Conservation (phyloP, 768 basidiomycete species). For the Neoboletus subvelutipes region DNA sequence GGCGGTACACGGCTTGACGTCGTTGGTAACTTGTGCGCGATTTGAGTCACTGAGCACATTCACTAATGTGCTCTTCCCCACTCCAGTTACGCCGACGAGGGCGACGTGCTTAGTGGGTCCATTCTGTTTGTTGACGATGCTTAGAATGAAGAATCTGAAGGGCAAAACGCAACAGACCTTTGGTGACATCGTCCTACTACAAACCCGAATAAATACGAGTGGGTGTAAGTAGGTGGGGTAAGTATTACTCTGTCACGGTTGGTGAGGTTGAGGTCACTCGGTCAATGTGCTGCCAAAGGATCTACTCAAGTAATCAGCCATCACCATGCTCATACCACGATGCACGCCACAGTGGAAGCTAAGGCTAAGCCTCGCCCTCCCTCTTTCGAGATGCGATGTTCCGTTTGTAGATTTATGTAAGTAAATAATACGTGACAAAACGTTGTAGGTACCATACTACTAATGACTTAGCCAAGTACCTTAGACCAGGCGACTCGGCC, state of each 20-base stretch:
- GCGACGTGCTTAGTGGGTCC: slow-evolving; percentile 9
- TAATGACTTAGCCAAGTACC: background rate
- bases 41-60: slow-evolving; percentile 10
- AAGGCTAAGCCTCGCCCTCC: background rate
- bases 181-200: background rate
- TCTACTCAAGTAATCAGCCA: too few relatives aligned
- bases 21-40: slow-evolving; percentile 4
- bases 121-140: background rate
- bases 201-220: background rate
- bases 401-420: background rate
- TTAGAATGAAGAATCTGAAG: background rate
- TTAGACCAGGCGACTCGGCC: background rate
- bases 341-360: background rate
- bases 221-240: background rate
- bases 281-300: background rate
- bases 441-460: background rate
- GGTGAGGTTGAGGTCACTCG: background rate
- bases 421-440: background rate
- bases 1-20: slow-evolving; percentile 5
- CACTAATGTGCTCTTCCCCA: slow-evolving; percentile 17
- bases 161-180: slow-evolving; percentile 2
- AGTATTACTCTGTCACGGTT: background rate
- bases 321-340: slow-evolving; percentile 1
- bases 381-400: background rate
- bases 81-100: slow-evolving; percentile 14